Evolutionary conservation across 75 land plant species (phyloP), one percentile per base, ranked within the genome.

Genomic region (Sequoiadendron giganteum): DNA sequence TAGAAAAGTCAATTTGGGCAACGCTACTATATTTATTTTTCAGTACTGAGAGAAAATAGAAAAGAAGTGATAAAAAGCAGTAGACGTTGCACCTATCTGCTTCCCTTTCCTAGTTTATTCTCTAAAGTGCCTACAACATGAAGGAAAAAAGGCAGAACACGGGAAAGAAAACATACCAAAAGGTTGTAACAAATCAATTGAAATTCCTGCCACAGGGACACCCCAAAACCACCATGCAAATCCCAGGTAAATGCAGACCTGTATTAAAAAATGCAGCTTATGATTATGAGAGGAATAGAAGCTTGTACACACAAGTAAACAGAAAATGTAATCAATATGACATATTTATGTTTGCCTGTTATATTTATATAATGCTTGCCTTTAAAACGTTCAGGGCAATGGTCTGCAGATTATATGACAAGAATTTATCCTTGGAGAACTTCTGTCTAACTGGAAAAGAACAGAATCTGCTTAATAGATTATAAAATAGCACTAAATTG

Each of bases 191-290:
- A 87, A 84, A 65, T 87, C 86, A 36, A 79, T 34, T 54, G 93
- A 88, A 87, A 92, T 81, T 40, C 47, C 78, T 39, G 89, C 86
- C 3, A 92, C 86, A 40, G 90, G 90, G 48, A 36, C 15, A 70
- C 86, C 55, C 92, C 92, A 91, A 19, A 89, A 92, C 85, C 86
- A 73, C 80, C 88, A 89, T 54, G 15, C 89, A 42, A 91, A 85
- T 32, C 78, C 87, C 85, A 55, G 54, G 87, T 87, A 91, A 5
- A 89, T 42, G 39, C 88, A 42, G 34, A 56, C 89, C 93, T 92
- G 61, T 48, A 34, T 14, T 73, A n/a, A 38, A 16, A 3, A 45
- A 87, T 36, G 39, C 86, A 85, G 28, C 16, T 55, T 8, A 85
- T 52, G 25, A 81, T 5, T 82, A 48, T 16, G 32, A 87, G 25